These are phyloP conservation scores for Sicyos edulis DNA, from an alignment of 306 rosid species.

Conservation along the genomic window DNA sequence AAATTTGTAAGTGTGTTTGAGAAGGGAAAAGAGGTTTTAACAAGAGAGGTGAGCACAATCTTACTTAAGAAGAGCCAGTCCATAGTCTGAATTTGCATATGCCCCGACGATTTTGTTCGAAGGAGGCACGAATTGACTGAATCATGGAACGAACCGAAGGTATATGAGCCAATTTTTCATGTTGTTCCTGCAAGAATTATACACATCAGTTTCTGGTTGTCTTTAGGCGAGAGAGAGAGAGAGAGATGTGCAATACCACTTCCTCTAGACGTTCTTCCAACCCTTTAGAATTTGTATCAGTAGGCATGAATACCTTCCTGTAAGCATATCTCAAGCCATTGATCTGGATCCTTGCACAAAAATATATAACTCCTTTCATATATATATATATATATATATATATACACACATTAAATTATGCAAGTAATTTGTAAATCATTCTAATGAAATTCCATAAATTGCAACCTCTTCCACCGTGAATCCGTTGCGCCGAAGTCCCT, in stretches of 20 bases:
- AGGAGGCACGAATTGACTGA: conserved; percentile 60
- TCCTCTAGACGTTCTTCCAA: conserved; percentile 70
- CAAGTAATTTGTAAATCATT: conserved; percentile 5
- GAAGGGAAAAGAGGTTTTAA: not conserved
- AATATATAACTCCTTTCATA: conserved; percentile 23
- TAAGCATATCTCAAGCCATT: conserved; percentile 64
- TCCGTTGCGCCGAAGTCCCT: conserved; percentile 74
- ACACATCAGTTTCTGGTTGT: not conserved
- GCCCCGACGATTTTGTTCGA: conserved; percentile 63
- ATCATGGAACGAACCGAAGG: conserved; percentile 56
- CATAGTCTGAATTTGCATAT: conserved; percentile 67
- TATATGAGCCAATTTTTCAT: conserved; percentile 40
- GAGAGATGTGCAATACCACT: conserved; percentile 46
- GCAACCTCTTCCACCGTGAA: conserved; percentile 60
- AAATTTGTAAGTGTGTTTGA: not conserved
- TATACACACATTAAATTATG: not conserved
- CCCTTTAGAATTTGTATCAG: conserved; percentile 37
- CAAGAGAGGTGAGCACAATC: not conserved
- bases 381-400: no score
- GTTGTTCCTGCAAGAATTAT: conserved; percentile 59
- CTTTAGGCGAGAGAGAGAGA: no score
- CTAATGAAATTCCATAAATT: conserved; percentile 15
- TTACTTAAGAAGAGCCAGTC: conserved; percentile 41
- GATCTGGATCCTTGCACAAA: conserved; percentile 44
- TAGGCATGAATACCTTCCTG: conserved; percentile 67